These are phyloP conservation scores for Podospora didyma DNA, from an alignment of 495 filamentous ascomycete genomes.

Conservation along the genomic window DNA sequence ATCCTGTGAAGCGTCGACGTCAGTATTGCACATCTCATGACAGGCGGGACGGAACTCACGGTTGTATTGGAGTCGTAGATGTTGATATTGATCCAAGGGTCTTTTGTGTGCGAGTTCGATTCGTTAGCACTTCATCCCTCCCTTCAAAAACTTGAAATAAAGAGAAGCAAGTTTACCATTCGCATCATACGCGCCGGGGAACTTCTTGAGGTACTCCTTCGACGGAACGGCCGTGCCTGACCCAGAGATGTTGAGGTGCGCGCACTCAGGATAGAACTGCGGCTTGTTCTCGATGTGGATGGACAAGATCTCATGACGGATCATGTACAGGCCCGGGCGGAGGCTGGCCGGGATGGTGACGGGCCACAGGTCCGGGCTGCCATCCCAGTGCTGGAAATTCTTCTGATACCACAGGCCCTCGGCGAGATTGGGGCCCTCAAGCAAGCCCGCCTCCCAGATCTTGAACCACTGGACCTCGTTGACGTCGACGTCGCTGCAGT, in stretches of 20 bases:
- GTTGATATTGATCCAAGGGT: conserved; percentile 49
- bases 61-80: conserved; percentile 40
- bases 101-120: conserved; percentile 11
- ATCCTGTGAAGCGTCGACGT: conserved; percentile 20
- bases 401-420: conserved; percentile 52
- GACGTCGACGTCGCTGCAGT: conserved; percentile 38
- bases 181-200: conserved; percentile 48
- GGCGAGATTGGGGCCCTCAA: conserved; percentile 43
- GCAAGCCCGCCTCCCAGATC: conserved; percentile 47
- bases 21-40: not conserved
- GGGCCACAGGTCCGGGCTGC: conserved; percentile 42
- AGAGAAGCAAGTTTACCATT: conserved; percentile 30
- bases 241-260: conserved; percentile 48
- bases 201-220: conserved; percentile 38
- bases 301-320: conserved; percentile 52
- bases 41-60: conserved; percentile 18
- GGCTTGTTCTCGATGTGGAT: conserved; percentile 50
- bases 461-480: conserved; percentile 46
- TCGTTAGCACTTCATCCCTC: conserved; percentile 12
- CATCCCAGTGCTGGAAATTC: conserved; percentile 45
- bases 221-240: conserved; percentile 37
- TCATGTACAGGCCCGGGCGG: conserved; percentile 46
- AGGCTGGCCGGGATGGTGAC: conserved; percentile 45
- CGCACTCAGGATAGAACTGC: conserved; percentile 56
- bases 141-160: not conserved